phyloP scores from a whole-genome alignment of 2,329 filamentous ascomycete species.

The Paecilomyces niveus region DNA sequence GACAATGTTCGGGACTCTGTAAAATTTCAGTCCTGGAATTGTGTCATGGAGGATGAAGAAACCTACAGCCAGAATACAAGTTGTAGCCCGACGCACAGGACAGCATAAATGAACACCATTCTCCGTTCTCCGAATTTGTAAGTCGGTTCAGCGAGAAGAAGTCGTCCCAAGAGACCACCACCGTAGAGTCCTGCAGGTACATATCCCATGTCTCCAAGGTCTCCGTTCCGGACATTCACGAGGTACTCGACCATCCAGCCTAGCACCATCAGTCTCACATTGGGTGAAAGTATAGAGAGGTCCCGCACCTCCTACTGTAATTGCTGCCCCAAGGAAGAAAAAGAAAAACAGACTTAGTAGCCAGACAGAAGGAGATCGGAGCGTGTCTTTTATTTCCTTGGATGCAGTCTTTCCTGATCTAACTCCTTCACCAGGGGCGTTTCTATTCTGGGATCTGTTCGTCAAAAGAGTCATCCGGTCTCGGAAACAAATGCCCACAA shows the following conservation, averaged over 20 bases:
- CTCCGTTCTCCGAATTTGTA: slow-evolving; percentile 51
- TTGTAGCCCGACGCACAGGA: slow-evolving; percentile 48
- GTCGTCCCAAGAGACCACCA: slow-evolving; percentile 49
- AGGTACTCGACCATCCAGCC: slow-evolving; percentile 63
- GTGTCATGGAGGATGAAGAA: not conserved
- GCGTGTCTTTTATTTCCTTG: slow-evolving; percentile 17
- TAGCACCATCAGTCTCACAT: not conserved
- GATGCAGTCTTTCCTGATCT: slow-evolving; percentile 5
- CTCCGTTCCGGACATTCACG: slow-evolving; percentile 51
- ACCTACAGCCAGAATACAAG: slow-evolving; percentile 51
- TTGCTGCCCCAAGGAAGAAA: slow-evolving; percentile 51
- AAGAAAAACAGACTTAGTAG: slow-evolving; percentile 57
- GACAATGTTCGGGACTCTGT: slow-evolving; percentile 35
- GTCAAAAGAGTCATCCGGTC: slow-evolving; percentile 24
- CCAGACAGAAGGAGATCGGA: slow-evolving; percentile 39
- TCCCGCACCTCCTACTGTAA: slow-evolving; percentile 43
- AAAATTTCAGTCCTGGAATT: not conserved
- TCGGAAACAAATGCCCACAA: slow-evolving; percentile 45
- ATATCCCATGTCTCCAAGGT: slow-evolving; percentile 53
- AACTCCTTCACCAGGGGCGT: not conserved
- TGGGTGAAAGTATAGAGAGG: not conserved
- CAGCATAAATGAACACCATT: slow-evolving; percentile 51
- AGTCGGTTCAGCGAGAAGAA: slow-evolving; percentile 53
- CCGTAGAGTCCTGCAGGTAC: slow-evolving; percentile 56
- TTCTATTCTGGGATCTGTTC: not conserved